phyloP scores from a whole-genome alignment of 257 asterid species.

The Rhazya stricta region DNA sequence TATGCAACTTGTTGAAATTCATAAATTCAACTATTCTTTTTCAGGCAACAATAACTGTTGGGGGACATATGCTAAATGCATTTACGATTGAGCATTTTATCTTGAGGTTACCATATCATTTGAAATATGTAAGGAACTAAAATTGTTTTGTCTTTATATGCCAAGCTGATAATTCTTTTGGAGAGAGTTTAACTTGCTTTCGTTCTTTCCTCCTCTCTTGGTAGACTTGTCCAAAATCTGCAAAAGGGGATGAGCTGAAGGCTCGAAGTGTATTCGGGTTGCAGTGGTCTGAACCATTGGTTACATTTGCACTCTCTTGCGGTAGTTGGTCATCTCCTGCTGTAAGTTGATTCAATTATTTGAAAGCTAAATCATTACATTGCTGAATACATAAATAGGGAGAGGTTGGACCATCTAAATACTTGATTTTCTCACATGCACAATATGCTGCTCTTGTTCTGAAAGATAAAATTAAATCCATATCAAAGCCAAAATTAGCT shows the following conservation, averaged over 20 bases:
- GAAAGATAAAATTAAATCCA: neutral
- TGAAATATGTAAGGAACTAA: conserved; percentile 48
- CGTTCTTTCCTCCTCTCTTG: conserved; percentile 8
- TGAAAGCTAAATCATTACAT: neutral
- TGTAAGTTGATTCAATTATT: conserved; percentile 38
- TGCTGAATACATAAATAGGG: neutral
- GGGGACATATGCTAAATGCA: conserved; percentile 63
- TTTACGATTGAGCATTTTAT: conserved; percentile 75
- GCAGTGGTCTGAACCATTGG: conserved; percentile 88
- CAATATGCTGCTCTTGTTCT: neutral
- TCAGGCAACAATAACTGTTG: conserved; percentile 67
- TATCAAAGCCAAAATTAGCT: neutral
- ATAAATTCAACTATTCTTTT: neutral
- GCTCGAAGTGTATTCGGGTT: conserved; percentile 48
- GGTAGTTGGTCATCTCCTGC: conserved; percentile 97
- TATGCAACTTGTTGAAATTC: neutral
- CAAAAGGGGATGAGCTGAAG: conserved; percentile 47
- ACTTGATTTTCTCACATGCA: neutral
- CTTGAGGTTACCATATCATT: conserved; percentile 69
- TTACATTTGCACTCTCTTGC: conserved; percentile 82
- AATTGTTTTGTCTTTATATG: neutral
- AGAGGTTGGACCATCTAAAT: neutral
- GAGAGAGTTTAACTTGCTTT: conserved; percentile 5
- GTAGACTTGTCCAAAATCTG: conserved; percentile 58
- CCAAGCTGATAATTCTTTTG: neutral